phyloP scores from a whole-genome alignment of 75 land plant species.

The Larix kaempferi region DNA sequence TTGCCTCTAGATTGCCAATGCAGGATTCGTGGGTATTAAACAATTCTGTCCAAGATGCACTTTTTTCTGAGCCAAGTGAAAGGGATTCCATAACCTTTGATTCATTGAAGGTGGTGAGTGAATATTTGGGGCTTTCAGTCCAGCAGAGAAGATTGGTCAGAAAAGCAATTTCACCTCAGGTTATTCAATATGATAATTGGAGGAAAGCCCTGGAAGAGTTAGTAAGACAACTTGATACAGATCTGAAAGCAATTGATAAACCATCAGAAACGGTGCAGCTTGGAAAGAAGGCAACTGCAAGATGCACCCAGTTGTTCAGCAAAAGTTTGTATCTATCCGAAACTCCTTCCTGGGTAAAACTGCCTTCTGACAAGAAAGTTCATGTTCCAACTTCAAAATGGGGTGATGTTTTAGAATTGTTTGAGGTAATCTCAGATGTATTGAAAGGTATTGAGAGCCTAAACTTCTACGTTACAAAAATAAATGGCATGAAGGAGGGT shows the following conservation, averaged over 20 bases:
- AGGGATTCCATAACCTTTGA: conserved; percentile 27
- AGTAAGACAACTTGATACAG: conserved; percentile 35
- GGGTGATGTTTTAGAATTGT: conserved; percentile 59
- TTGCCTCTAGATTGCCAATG: conserved; percentile 21
- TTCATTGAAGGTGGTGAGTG: conserved; percentile 40
- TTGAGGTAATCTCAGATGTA: conserved; percentile 34
- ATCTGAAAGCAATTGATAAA: conserved; percentile 17
- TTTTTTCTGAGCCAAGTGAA: conserved; percentile 28
- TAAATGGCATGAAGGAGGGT: conserved; percentile 61
- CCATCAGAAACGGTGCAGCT: conserved; percentile 12
- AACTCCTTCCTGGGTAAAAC: conserved; percentile 57
- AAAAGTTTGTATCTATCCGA: conserved; percentile 12
- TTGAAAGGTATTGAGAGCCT: conserved; percentile 24
- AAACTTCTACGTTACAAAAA: conserved; percentile 22
- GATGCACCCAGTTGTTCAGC: conserved; percentile 34
- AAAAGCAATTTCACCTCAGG: conserved; percentile 40
- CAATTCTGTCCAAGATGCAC: not conserved
- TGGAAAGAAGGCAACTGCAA: conserved; percentile 37
- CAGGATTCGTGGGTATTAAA: conserved; percentile 8
- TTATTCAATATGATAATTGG: conserved; percentile 53
- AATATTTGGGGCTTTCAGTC: conserved; percentile 27
- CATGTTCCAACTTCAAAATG: conserved; percentile 34
- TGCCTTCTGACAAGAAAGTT: conserved; percentile 17
- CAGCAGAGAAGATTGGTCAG: conserved; percentile 50
- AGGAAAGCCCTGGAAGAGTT: conserved; percentile 42